Base-by-base conservation (phyloP, 192 early-diverging fungal species). In the Backusella mclennaniae region DNA sequence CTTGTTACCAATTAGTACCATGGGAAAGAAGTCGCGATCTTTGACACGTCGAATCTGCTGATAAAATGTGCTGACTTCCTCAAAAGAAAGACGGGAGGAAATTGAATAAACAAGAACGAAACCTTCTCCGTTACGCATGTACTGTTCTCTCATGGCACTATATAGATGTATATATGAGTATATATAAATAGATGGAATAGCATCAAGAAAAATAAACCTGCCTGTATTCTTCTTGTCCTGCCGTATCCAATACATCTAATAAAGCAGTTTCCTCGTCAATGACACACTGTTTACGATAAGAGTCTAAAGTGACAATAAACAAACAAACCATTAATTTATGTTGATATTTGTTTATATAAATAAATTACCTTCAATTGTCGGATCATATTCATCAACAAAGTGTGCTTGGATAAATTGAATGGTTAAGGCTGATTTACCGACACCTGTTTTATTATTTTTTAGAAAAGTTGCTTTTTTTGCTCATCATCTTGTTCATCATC, bases 171-270 rank as follows among this genome's bases (percentile, higher is more conserved):
- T 3, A 44, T 3, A n/a, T 21, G 26, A 73, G 35, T 67, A 35
- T 46, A 33, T 67, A 3, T 39, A 39, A 36, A 15, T 33, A 33
- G 33, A 33, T 2, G 33, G 33, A 33, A 33, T 33, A 53, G n/a
- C 6, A 53, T 21, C 2, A 44, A 19, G 42, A 14, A 15, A 17
- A 44, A 44, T 44, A 44, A 44, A 44, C 42, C 14, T 44, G 42
- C 80, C 80, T 81, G 42, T 96, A 97, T 85, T 97, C 96, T 79
- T 98, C 96, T 79, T 98, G 97, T 33, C 97, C 97, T 17, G 96
- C 96, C n/a, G 96, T 98, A 84, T 98, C 97, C 31, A 98, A 89
- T 8, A 98, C 93, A 76, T 98, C 97, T 15, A 98, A 88, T 76
- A 96, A 90, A 35, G 94, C 94, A 2, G 92, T 91, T 79, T 92